Conservation (phyloP, 179 eudicot species). For the Kewa caespitosa region DNA sequence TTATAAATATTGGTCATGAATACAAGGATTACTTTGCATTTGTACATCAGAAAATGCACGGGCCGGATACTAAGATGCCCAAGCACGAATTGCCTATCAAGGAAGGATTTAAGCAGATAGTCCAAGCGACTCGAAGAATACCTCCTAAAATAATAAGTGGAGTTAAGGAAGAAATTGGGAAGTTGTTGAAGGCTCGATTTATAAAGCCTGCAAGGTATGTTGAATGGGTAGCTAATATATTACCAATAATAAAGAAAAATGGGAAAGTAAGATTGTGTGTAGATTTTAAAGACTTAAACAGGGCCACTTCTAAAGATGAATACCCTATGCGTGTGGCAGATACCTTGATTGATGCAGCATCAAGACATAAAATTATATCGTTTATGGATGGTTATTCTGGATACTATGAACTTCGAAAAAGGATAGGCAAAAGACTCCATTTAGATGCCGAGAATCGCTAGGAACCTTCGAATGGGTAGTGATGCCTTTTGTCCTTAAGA, state of each 20-base stretch:
- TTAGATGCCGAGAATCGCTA: neutral
- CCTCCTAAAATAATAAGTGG: too few relatives aligned
- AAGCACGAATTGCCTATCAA: neutral
- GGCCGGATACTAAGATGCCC: neutral
- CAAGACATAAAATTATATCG: neutral
- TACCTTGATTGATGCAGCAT: neutral
- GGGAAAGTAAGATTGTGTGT: neutral
- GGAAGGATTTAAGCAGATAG: neutral
- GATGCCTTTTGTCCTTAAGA: neutral
- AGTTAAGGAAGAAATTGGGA: too few relatives aligned
- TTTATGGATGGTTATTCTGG: neutral
- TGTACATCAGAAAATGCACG: neutral
- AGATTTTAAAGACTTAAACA: too few relatives aligned
- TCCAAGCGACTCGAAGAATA: too few relatives aligned
- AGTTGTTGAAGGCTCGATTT: too few relatives aligned
- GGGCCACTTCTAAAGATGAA: too few relatives aligned
- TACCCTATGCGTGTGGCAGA: neutral
- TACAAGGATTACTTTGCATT: too few relatives aligned
- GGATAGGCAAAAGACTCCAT: neutral
- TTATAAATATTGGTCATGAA: too few relatives aligned
- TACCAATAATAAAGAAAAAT: neutral
- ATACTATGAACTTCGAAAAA: neutral
- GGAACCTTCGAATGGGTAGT: neutral
- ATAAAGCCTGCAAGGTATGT: neutral
- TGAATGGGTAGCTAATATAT: neutral